Evolutionary conservation across 306 rosid genomes (phyloP), one percentile per base, ranked within the genome.

Genomic region (Arachis hypogaea): DNA sequence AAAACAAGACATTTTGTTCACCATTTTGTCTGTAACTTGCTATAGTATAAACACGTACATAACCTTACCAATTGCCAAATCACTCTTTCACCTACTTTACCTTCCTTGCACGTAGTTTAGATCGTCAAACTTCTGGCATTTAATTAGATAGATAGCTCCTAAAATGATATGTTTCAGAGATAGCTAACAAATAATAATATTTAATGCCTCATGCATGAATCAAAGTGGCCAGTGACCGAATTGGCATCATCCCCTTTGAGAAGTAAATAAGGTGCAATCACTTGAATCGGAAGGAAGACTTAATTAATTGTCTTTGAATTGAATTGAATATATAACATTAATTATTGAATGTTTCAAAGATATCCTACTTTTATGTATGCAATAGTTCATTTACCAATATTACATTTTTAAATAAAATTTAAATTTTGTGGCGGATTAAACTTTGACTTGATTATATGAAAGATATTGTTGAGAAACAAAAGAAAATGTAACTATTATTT

Each of bases 81-180:
- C 58, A 71, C 43, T 9, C 33, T 22, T 57, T 44, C 8, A 14
- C 43, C 9, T 66, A 7, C 57, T 33, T 59, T 36, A 59, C 47
- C 33, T 59, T 71, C 52, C 59, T 33, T 29, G 58, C 76, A 72
- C 59, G 59, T 72, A 45, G 59, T 14, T 59, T 59, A 1, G 28
- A 22, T 22, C 59, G n/a, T 18, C 46, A 30, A 46, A 45, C n/a
- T 33, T 59, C 45, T 33, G 38, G 38, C 38, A 33, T 33, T 59
- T 36, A 59, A 59, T 47, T 72, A 7, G 46, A 70, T 3, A 9
- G 67, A 14, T 33, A 33, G 4, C 38, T 33, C 38, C 38, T 33
- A 33, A 2, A 33, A 33, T 33, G 3, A 33, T 33, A 3, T 46
- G 51, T n/a, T 46, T 46, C 51, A 8, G 18, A 22, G 28, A 22